phyloP scores from a whole-genome alignment of 2,329 filamentous ascomycete species.

The Aaosphaeria pasadenensis region DNA sequence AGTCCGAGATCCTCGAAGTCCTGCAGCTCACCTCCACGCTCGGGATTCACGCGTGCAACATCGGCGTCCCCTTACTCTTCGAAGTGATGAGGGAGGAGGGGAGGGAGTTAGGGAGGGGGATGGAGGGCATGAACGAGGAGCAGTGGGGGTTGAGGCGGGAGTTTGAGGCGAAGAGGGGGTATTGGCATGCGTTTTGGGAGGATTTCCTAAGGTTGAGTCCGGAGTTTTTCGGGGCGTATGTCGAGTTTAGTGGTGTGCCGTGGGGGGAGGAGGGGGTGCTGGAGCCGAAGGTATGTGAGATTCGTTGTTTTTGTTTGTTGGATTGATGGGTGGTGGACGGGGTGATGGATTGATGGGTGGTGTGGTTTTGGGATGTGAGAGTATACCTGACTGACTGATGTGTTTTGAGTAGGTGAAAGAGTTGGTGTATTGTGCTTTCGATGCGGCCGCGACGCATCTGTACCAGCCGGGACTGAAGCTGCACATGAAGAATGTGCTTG shows the following conservation, averaged over 20 bases:
- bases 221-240: slow-evolving; percentile 49
- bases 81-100: slow-evolving; percentile 48
- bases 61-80: slow-evolving; percentile 46
- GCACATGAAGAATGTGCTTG: slow-evolving; percentile 49
- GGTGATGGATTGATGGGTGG: background rate
- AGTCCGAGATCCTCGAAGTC: slow-evolving; percentile 45
- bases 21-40: slow-evolving; percentile 44
- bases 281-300: slow-evolving; percentile 40
- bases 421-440: slow-evolving; percentile 49
- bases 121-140: slow-evolving; percentile 32
- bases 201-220: slow-evolving; percentile 44
- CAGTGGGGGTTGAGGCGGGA: slow-evolving; percentile 40
- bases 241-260: slow-evolving; percentile 46
- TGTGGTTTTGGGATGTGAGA: background rate
- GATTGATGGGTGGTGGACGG: background rate
- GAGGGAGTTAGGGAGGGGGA: slow-evolving; percentile 22
- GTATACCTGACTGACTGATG: background rate
- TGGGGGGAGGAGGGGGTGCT: slow-evolving; percentile 38
- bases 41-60: slow-evolving; percentile 48
- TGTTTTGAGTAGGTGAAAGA: slow-evolving; percentile 36
- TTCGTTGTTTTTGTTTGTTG: background rate
- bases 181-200: slow-evolving; percentile 48
- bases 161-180: slow-evolving; percentile 46
- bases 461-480: slow-evolving; percentile 47
- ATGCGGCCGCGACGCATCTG: slow-evolving; percentile 47